Percentiles rank a stretch among this genome's conserved stretches.
These are phyloP conservation scores for Xylariaceae sp. DNA, from an alignment of 2,329 filamentous ascomycete genomes.

Conservation along the genomic window DNA sequence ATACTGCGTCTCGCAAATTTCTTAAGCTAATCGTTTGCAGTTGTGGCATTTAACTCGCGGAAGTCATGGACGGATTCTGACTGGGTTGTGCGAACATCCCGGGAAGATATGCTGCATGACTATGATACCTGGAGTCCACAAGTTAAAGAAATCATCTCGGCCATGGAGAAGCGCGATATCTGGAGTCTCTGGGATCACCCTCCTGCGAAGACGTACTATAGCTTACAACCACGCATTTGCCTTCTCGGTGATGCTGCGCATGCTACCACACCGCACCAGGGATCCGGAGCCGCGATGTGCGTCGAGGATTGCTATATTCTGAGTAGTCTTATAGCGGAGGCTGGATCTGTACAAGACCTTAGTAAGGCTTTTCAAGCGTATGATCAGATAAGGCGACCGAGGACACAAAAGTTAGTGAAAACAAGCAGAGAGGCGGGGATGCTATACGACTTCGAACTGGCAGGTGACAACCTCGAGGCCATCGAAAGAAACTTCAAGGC, in stretches of 20 bases:
- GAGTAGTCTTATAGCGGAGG: constrained; percentile 49
- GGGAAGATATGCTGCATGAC: constrained; percentile 30
- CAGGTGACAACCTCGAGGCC: constrained; percentile 40
- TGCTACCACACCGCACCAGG: constrained; percentile 62
- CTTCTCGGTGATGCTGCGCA: constrained; percentile 66
- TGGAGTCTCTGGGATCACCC: constrained; percentile 50
- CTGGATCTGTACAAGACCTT: constrained; percentile 38
- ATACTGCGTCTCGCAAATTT: neutral
- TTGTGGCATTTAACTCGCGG: constrained; percentile 32
- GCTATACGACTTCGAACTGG: constrained; percentile 48
- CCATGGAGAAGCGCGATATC: constrained; percentile 46
- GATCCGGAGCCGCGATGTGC: constrained; percentile 60
- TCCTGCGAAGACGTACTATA: constrained; percentile 45
- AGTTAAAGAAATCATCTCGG: constrained; percentile 21
- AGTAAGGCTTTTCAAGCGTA: constrained; percentile 53
- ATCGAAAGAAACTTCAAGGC: constrained; percentile 40
- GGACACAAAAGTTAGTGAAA: constrained; percentile 52
- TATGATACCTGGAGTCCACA: constrained; percentile 28
- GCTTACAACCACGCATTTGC: constrained; percentile 40
- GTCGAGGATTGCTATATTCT: constrained; percentile 52
- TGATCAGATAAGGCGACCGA: constrained; percentile 50
- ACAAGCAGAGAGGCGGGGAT: constrained; percentile 50
- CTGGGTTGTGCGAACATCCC: constrained; percentile 30
- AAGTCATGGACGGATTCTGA: constrained; percentile 28
- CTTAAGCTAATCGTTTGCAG: constrained; percentile 13